Base-by-base conservation (phyloP, 176 grass and related monocot species). In the Alopecurus myosuroides region DNA sequence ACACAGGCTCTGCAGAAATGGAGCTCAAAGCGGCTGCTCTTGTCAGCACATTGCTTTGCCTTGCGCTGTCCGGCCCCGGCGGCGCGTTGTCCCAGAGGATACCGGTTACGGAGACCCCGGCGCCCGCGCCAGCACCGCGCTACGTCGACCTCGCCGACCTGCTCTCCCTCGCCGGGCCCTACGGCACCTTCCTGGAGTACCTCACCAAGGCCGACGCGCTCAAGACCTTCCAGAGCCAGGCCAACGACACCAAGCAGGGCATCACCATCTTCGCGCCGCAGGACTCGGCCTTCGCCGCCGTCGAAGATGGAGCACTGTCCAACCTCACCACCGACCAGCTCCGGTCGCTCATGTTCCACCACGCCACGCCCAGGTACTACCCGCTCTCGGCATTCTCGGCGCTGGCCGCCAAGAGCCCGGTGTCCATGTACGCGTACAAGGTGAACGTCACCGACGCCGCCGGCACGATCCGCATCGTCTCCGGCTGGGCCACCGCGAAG, bases 211-310 rank as follows among this genome's bases (percentile, higher is more conserved):
- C 92, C 13, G 76, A 90, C 79, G 86, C 86, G 69, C 88, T 90
- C 69, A 74, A 62, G 30, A 86, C 82, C 41, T 77, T 94, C 69
- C 82, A 90, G 74, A 84, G 71, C 79, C 88, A 77, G 52, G 88
- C 82, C 63, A 86, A 94, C 88, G 62, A 76, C 79, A 88, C 77
- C 4, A 39, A 74, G 49, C 37, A 46, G 56, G 88, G 88, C 60
- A 71, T 94, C 75, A 93, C 85, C 82, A 49, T 94, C 34, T 94
- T 94, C 76, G 85, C 81, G 11, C 88, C 86, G 0, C 56, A 53
- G 26, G 83, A 94, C 79, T 75, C 76, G 39, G 88, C 92, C 14
- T 94, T 94, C 68, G 77, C 82, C 0, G 68, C 79, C 13, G 49
- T 94, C 22, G 37, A 83, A 34, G 11, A 3, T 0, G 70, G 79